phyloP scores from a whole-genome alignment of 345 rosid species.

The Crucihimalaya himalaica region DNA sequence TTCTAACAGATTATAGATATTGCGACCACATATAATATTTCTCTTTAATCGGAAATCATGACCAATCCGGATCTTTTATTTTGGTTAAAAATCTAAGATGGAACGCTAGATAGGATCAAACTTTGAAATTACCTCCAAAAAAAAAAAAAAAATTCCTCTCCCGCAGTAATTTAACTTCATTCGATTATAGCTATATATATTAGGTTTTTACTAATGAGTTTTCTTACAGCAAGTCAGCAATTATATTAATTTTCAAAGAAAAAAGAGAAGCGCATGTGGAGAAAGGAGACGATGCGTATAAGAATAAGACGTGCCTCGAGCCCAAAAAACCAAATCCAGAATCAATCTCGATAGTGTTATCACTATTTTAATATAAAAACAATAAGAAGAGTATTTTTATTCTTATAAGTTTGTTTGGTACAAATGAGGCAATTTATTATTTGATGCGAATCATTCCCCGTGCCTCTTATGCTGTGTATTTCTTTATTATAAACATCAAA shows the following conservation, averaged over 20 bases:
- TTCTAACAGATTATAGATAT: neutral
- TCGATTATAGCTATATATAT: neutral
- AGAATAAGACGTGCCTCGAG: constrained; percentile 37
- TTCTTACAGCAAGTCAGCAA: neutral
- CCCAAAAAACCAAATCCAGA: constrained; percentile 30
- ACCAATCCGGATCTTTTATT: neutral
- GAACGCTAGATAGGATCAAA: neutral
- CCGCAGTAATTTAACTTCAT: neutral
- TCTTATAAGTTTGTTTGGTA: constrained; percentile 27
- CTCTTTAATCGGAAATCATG: neutral
- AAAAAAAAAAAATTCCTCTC: neutral
- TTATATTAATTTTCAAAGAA: neutral
- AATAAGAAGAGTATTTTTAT: neutral
- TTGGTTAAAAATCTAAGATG: neutral
- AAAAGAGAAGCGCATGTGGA: constrained; percentile 28
- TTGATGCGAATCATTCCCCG: constrained; percentile 44
- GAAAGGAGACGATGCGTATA: constrained; percentile 1
- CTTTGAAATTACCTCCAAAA: neutral
- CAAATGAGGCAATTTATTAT: constrained; percentile 32
- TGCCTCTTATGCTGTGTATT: constrained; percentile 36
- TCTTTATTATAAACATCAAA: constrained; percentile 14
- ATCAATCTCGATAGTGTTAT: constrained; percentile 27
- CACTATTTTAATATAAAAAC: neutral
- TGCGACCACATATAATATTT: neutral
- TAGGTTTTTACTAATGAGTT: neutral